Conservation (phyloP, 768 basidiomycete genomes). For the Boletellus sp. region DNA sequence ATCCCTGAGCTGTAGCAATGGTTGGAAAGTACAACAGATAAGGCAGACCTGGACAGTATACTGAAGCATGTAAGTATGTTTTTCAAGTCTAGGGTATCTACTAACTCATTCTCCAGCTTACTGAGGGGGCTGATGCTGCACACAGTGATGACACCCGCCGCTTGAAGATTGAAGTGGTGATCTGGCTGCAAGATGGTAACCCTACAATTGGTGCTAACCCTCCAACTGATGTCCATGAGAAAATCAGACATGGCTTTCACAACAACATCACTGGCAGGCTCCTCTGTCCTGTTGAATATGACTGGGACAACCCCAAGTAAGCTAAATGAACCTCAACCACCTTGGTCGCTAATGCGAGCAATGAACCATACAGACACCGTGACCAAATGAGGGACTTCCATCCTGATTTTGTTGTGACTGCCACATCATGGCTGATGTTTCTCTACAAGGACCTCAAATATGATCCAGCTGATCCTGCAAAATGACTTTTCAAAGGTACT, state of each 20-base stretch:
- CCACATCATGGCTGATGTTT: constrained; percentile 16
- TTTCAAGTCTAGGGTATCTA: not conserved
- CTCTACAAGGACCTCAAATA: constrained; percentile 11
- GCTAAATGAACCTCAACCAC: not conserved
- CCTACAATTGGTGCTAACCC: too few species aligned
- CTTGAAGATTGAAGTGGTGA: too few species aligned
- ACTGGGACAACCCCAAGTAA: constrained; percentile 5
- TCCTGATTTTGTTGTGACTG: constrained; percentile 14
- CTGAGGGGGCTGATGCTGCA: too few species aligned
- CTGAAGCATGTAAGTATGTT: not conserved
- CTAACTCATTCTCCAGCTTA: not conserved
- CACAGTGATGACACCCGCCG: too few species aligned
- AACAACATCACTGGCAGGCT: constrained; percentile 3
- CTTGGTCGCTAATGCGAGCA: not conserved
- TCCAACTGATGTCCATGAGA: too few species aligned
- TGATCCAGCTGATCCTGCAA: constrained; percentile 6
- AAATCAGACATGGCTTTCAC: constrained; percentile 2
- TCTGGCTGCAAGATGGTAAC: too few species aligned
- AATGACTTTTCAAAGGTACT: constrained; percentile 17
- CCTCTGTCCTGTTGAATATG: constrained; percentile 9
- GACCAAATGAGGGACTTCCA: constrained; percentile 10
- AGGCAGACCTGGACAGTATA: not conserved
- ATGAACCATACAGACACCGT: not conserved
- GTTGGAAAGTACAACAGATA: not conserved
- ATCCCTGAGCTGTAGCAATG: not conserved